Evolutionary conservation across 345 rosid species (phyloP), one percentile per base, ranked within the genome.

Genomic region (Camelina sativa): DNA sequence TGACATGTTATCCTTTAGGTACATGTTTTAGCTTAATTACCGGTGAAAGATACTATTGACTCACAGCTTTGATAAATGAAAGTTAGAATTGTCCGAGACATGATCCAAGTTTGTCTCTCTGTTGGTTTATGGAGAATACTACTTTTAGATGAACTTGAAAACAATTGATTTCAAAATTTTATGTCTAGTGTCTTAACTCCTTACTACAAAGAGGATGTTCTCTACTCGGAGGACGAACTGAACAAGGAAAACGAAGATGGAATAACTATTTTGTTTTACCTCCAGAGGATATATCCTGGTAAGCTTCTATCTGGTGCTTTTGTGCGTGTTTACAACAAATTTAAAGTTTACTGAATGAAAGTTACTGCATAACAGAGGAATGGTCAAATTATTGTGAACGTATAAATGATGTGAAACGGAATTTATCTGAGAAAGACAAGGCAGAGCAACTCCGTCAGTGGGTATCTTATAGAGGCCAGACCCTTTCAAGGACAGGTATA

Each of bases 1-100:
- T 60, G 90, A 85, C 84, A 95, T 95, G 98, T 80, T 95, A 64
- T 88, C 99, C 38, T 95, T 92, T 60, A 92, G 99, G 99, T 84
- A 40, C 64, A 86, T 71, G 13, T 43, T 72, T 44, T 72, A 71
- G 76, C 62, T 65, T 32, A 40, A 51, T 51, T 50, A 50, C 11
- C 58, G 47, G 52, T 59, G 9, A 65, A 71, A 50, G 7, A 41
- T 54, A 22, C 34, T 37, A 32, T 23, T 16, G 50, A 61, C 22
- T 68, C 57, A 23, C 57, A 51, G 57, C 43, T 44, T 10, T 68
- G 41, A 57, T 46, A 43, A 25, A 25, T 54, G 13, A 55, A 32
- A 69, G 28, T 50, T 6, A 16, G 11, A 65, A 52, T 47, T 57
- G 65, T 58, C 77, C 11, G 51, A 41, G 37, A 20, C 50, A 60